These are phyloP conservation scores for Umbellularia californica DNA, from an alignment of 164 flowering plant genomes.

Conservation along the genomic window DNA sequence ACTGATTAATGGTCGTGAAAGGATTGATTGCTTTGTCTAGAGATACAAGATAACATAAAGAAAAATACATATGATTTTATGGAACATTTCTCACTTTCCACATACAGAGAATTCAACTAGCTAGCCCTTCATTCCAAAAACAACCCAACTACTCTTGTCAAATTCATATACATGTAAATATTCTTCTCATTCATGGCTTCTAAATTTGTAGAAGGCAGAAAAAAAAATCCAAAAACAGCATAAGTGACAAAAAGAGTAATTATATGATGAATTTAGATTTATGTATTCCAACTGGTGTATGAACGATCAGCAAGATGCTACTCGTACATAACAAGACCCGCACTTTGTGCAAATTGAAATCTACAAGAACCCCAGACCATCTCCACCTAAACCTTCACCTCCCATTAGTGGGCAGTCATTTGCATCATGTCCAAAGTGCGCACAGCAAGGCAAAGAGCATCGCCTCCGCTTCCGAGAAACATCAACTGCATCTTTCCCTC, in stretches of 20 bases:
- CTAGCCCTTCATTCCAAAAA: no score
- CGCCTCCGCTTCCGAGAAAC: constrained; percentile 44
- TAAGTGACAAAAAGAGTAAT: no score
- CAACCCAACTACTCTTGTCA: no score
- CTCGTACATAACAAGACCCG: constrained; percentile 4
- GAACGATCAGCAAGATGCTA: constrained; percentile 13
- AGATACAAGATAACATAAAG: no score
- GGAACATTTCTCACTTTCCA: no score
- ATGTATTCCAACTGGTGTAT: constrained; percentile 13
- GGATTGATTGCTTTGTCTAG: no score
- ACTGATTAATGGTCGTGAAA: no score
- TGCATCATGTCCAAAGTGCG: constrained; percentile 68
- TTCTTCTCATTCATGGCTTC: not conserved
- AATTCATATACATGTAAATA: not conserved
- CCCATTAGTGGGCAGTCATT: constrained; percentile 54
- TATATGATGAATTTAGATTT: not conserved
- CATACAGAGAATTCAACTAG: no score
- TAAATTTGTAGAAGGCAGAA: not conserved
- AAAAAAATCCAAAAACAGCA: not conserved
- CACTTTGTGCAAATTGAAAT: not conserved
- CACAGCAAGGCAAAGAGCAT: constrained; percentile 45
- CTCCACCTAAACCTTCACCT: constrained; percentile 26
- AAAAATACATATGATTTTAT: no score
- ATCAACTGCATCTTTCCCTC: constrained; percentile 41
- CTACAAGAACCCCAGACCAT: constrained; percentile 54